A percentile compares a stretch with the other conserved stretches of the same genome.
Conservation (phyloP, 2,329 filamentous ascomycete genomes). For the Chaetomium sp. region DNA sequence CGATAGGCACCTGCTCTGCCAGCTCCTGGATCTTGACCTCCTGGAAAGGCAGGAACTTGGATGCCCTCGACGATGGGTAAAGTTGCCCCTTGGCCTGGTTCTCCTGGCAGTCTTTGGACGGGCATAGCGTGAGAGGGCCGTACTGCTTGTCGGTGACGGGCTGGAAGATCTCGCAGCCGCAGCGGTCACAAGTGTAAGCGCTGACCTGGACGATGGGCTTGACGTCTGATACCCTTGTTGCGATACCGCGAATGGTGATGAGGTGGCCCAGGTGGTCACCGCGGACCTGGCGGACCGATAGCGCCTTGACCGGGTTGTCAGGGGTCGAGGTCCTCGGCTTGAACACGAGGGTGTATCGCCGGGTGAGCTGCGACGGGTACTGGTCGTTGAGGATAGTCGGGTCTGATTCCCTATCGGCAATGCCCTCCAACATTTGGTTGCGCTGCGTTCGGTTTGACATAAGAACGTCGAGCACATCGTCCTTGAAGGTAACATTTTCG, state of each 20-base stretch:
- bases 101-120: constrained; percentile 83
- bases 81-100: constrained; percentile 94
- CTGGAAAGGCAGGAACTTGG: constrained; percentile 96
- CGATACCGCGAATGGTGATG: constrained; percentile 92
- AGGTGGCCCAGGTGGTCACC: constrained; percentile 91
- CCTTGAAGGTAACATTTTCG: constrained; percentile 85
- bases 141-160: constrained; percentile 90
- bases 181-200: constrained; percentile 95
- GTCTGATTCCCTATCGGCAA: constrained; percentile 67
- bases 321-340: constrained; percentile 79
- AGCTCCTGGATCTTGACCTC: constrained; percentile 99
- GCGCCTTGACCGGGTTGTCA: constrained; percentile 62
- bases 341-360: constrained; percentile 94
- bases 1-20: constrained; percentile 98
- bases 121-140: constrained; percentile 81
- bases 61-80: constrained; percentile 91
- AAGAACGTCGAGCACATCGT: constrained; percentile 94
- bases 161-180: constrained; percentile 97
- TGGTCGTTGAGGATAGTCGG: constrained; percentile 69
- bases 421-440: constrained; percentile 73
- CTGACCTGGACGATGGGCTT: constrained; percentile 98
- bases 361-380: constrained; percentile 88
- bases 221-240: constrained; percentile 93
- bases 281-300: constrained; percentile 91
- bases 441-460: constrained; percentile 88